Base-by-base conservation (phyloP, 768 basidiomycete species). In the Lentinus brumalis region DNA sequence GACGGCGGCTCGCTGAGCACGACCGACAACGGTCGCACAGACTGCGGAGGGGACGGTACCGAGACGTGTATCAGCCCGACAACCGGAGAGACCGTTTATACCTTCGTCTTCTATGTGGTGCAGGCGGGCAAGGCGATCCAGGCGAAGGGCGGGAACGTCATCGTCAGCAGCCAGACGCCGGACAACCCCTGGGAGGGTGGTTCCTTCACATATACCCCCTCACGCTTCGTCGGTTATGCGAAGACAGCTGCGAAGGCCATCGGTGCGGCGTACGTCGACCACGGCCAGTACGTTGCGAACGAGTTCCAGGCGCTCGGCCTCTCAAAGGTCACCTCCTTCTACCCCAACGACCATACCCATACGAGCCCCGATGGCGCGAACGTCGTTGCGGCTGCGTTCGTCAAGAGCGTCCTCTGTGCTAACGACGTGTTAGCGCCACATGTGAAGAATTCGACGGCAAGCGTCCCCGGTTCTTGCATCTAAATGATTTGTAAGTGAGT, bases 91-190 rank as follows among this genome's bases (percentile, higher is more conserved):
- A 70, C 77, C 41, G 78, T 82, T 30, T 79, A 79, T 59, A 80
- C 78, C 3, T 82, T 79, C 74, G 75, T 75, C 30, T 81, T 66
- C 67, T 82, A 81, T 61, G 74, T 81, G 45, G 73, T 79, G 63
- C 77, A 80, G 59, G 80, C 79, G 0, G 73, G 78, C 52, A 76
- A 71, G 39, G 63, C 76, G 9, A 66, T 82, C 50, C 71, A 77
- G 64, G 64, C 78, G 0, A 82, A 82, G 66, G 82, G 82, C 16
- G 80, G 76, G 38, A 79, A 75, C 31, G 75, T 77, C 32, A 81
- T 83, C 56, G 70, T 83, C 10, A 79, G 79, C 12, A 78, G 80
- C 3, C 79, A 79, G 59, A 83, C 82, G 3, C 82, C 82, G 7
- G 70, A 75, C 62, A 79, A 83, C 66, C 73, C 73, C 35, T 83